Conservation (phyloP, 805 yeast species). For the Lachancea waltii region DNA sequence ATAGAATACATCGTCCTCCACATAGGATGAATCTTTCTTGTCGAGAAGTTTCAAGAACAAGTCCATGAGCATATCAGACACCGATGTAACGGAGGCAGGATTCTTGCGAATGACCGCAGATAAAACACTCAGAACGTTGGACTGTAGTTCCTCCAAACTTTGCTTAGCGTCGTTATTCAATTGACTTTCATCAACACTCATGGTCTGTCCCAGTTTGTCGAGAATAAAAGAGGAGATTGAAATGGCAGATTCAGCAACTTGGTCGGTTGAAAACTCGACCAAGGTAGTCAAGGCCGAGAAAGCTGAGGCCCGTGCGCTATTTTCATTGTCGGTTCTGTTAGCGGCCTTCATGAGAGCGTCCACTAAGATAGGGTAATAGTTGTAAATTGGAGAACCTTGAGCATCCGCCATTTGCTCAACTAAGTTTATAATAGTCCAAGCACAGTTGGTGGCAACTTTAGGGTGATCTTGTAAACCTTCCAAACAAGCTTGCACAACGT, state of each 20-base stretch:
- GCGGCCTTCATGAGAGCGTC: slow-evolving; percentile 67
- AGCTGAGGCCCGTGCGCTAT: slow-evolving; percentile 88
- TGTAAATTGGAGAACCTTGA: slow-evolving; percentile 60
- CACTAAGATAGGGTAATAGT: slow-evolving; percentile 60
- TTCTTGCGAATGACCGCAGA: slow-evolving; percentile 82
- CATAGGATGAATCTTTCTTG: slow-evolving; percentile 53
- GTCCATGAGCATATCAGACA: slow-evolving; percentile 80
- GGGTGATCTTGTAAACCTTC: slow-evolving; percentile 87
- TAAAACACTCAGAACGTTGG: slow-evolving; percentile 67
- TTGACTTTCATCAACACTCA: slow-evolving; percentile 52
- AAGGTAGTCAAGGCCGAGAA: slow-evolving; percentile 85
- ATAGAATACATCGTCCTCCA: slow-evolving; percentile 92
- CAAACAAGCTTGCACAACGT: slow-evolving; percentile 64
- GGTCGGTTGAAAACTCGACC: slow-evolving; percentile 67
- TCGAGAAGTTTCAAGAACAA: slow-evolving; percentile 67
- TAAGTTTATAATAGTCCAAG: slow-evolving; percentile 93
- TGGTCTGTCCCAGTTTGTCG: slow-evolving; percentile 63
- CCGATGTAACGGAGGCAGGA: slow-evolving; percentile 54
- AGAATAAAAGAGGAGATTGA: slow-evolving; percentile 70
- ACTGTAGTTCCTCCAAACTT: slow-evolving; percentile 82
- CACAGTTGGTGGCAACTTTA: slow-evolving; percentile 90
- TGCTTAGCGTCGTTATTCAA: slow-evolving; percentile 63
- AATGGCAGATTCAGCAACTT: slow-evolving; percentile 61
- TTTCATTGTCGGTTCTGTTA: slow-evolving; percentile 72
- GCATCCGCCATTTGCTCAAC: slow-evolving; percentile 63